These are phyloP conservation scores for Ustilago crameri DNA, from an alignment of 1,284 basidiomycete species.

Conservation along the genomic window DNA sequence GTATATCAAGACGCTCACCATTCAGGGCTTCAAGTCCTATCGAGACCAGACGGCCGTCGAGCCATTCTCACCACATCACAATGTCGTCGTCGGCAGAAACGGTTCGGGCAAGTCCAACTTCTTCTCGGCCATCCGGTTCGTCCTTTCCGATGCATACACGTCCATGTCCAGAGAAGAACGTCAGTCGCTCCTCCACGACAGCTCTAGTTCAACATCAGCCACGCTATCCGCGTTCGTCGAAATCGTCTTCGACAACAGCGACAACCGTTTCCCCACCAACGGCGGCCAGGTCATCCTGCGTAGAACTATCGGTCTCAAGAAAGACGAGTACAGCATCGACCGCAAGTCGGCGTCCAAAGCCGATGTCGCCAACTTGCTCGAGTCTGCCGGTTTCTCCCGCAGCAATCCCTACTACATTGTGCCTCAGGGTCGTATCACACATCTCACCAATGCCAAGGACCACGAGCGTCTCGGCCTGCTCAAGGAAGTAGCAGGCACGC, in stretches of 20 bases:
- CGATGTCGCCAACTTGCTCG: constrained; percentile 80
- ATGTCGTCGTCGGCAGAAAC: constrained; percentile 68
- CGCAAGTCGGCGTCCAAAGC: constrained; percentile 94
- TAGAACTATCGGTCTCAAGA: constrained; percentile 91
- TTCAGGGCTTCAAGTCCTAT: constrained; percentile 92
- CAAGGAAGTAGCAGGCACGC: constrained; percentile 98
- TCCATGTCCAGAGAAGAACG: constrained; percentile 94
- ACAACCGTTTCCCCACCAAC: constrained; percentile 78
- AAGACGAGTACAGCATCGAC: constrained; percentile 98
- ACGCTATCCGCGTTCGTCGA: constrained; percentile 92
- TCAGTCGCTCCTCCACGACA: constrained; percentile 90
- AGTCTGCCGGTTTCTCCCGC: constrained; percentile 88
- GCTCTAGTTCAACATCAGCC: constrained; percentile 80
- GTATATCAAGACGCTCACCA: constrained; percentile 62
- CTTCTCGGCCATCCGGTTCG: constrained; percentile 83
- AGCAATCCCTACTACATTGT: constrained; percentile 99
- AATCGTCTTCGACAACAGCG: constrained; percentile 70
- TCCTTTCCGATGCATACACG: constrained; percentile 95
- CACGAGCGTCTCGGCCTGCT: constrained; percentile 89
- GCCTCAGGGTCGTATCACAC: constrained; percentile 96
- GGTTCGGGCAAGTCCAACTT: constrained; percentile 69
- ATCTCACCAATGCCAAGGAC: constrained; percentile 96
- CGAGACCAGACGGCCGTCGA: constrained; percentile 73
- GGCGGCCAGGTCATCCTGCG: constrained; percentile 63
- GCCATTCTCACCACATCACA: constrained; percentile 70